phyloP scores from a whole-genome alignment of 2,329 filamentous ascomycete genomes.

The Diaporthe citrichinensis region DNA sequence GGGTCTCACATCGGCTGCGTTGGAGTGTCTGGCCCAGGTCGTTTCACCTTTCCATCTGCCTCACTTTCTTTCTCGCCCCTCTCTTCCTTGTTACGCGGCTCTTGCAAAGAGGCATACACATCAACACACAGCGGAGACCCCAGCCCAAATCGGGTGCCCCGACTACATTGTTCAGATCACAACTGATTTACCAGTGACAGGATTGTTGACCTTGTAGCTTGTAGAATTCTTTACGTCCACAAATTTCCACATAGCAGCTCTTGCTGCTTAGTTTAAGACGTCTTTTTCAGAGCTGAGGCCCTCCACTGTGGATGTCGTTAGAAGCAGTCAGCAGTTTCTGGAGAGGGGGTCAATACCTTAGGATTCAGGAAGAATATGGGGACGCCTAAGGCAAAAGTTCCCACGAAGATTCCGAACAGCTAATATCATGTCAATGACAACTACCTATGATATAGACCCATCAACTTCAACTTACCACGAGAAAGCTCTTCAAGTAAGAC shows the following conservation, averaged over 20 bases:
- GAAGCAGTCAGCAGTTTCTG: neutral
- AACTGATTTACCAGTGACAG: neutral
- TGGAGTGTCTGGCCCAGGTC: neutral
- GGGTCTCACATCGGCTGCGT: neutral
- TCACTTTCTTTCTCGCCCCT: neutral
- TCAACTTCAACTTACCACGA: neutral
- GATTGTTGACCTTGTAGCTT: too few species aligned
- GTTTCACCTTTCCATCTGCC: neutral
- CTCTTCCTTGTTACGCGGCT: neutral
- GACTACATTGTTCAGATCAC: neutral
- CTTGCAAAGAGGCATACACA: neutral
- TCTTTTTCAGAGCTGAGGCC: conserved; percentile 5
- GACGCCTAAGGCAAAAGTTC: neutral
- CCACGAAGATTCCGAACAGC: neutral
- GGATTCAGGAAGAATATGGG: conserved; percentile 2
- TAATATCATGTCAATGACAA: neutral
- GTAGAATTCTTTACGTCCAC: too few species aligned
- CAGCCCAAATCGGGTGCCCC: neutral
- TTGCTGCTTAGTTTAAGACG: neutral
- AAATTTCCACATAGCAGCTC: too few species aligned
- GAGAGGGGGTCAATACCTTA: neutral
- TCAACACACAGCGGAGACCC: neutral
- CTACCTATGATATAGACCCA: fast-evolving
- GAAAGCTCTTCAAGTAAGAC: conserved; percentile 3
- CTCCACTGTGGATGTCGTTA: neutral